A percentile compares a stretch with the other conserved stretches of the same genome.
Conservation (phyloP, 208 protist genomes). For the Borovskyia barvae region DNA sequence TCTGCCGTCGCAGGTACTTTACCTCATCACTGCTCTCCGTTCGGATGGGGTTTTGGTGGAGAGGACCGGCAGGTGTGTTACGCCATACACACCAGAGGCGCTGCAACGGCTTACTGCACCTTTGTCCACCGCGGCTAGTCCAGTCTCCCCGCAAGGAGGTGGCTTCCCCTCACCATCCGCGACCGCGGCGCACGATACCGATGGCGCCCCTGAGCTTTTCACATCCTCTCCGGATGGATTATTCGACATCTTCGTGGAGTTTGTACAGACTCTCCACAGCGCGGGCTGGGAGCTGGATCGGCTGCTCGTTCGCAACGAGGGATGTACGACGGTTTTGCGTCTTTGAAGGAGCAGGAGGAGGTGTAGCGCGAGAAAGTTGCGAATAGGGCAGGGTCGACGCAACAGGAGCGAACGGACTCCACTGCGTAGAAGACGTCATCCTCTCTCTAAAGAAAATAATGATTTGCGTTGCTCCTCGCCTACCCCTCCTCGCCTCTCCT, state of each 20-base stretch:
- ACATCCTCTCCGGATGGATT: slow-evolving; percentile 15
- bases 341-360: too few relatives aligned
- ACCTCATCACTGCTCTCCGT: slow-evolving; percentile 30
- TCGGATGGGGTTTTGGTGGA: slow-evolving; percentile 31
- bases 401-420: too few relatives aligned
- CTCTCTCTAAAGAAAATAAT: too few relatives aligned
- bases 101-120: slow-evolving; percentile 12
- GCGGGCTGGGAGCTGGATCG: slow-evolving; percentile 46
- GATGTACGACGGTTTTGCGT: slow-evolving; percentile 37
- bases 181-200: background rate
- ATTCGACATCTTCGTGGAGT: slow-evolving; percentile 29
- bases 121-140: slow-evolving; percentile 1
- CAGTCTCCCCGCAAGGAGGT: too few relatives aligned
- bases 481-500: background rate
- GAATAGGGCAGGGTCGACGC: too few relatives aligned
- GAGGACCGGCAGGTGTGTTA: background rate
- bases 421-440: too few relatives aligned
- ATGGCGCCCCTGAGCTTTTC: background rate
- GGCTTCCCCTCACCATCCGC: background rate
- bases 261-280: slow-evolving; percentile 26
- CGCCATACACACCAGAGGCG: background rate
- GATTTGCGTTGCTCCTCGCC: background rate
- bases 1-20: slow-evolving; percentile 1
- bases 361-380: too few relatives aligned
- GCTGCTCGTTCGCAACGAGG: slow-evolving; percentile 34